Evolutionary conservation across 78 protist genomes (phyloP), one percentile per base, ranked within the genome.

Genomic region (Dictyostelium purpureum): DNA sequence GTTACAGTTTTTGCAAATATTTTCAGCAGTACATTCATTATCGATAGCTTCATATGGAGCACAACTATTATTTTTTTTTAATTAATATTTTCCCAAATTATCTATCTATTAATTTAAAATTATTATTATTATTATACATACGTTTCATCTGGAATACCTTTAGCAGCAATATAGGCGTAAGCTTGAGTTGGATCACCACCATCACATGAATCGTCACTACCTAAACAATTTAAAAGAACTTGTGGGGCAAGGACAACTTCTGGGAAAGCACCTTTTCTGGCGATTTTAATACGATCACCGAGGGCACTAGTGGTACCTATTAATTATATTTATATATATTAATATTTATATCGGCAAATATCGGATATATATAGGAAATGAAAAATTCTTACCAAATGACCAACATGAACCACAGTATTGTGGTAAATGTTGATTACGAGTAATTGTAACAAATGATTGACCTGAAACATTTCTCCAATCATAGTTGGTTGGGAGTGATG

Each of bases 281-380:
- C 96, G 31, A 97, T 96, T 83, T 96, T 96, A 71, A 97, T 94
- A 66, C 99, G 95, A 95, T 97, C 98, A 10, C 77, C 95, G 11
- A 97, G 79, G 4, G 97, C 73, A 11, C 89, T 71, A 16, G 89
- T 38, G 19, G 96, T 51, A 42, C 94, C 96, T 52, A 95, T 94
- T 18, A 95, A 91, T 96, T 92, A 94, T 89, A 24, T 14, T 28
- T 40, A 42, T 33, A 21, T 14, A 71, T 75, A 11, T 18, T 79
- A 6, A 49, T 49, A 45, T 10, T 45, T 10, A 45, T 49, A 49
- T 21, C 16, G 16, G 21, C 1, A 52, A 52, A 21, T 18, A 49
- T 49, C 14, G n/a, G n/a, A n/a, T n/a, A n/a, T n/a, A n/a, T n/a
- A n/a, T n/a, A n/a, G n/a, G n/a, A n/a, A n/a, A n/a, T n/a, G n/a